Evolutionary conservation across 2,329 filamentous ascomycete species (phyloP), one percentile per base, ranked within the genome.

Genomic region (Emydomyces testavorans): DNA sequence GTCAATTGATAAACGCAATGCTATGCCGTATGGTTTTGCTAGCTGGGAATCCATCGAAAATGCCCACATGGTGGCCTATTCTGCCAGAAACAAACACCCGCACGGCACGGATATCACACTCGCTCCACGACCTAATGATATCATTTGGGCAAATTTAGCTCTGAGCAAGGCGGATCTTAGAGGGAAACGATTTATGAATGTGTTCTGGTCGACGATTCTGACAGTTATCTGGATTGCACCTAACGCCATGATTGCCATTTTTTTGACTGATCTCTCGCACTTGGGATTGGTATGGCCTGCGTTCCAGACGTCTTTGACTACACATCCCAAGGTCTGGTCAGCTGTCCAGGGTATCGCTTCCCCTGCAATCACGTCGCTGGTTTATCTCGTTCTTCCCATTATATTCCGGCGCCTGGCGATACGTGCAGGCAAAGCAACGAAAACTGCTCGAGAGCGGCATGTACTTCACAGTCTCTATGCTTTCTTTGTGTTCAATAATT

Each of bases 401-500:
- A 83, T 94, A 58, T 96, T 98, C 72, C 84, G 92, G 48, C 82
- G 85, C 18, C 73, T 98, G 31, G 83, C 87, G 4, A 82, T 88
- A 52, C 78, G 78, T 55, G 84, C 85, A 3, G 92, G 92, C 54
- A 90, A 96, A 61, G 76, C 84, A 54, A 94, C 87, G 40, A 98
- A 96, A 68, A 94, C 86, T 0, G 85, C 86, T 21, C 80, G 92
- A 47, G 92, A 98, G 63, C 77, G 87, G 24, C 90, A 96, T 64
- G 92, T 98, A 45, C 76, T 92, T 50, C 81, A 79, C 53, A 93
- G 94, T 65, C 75, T 98, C 2, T 98, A 93, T 67, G 77, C 85
- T 15, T 98, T 98, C 70, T 98, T 98, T 66, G 78, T 95, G 45
- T 88, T 98, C 73, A 98, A 98, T 76, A 96, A 96, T 61, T 67